Base-by-base conservation (phyloP, 768 basidiomycete species). In the Leucocoprinus leucothites region DNA sequence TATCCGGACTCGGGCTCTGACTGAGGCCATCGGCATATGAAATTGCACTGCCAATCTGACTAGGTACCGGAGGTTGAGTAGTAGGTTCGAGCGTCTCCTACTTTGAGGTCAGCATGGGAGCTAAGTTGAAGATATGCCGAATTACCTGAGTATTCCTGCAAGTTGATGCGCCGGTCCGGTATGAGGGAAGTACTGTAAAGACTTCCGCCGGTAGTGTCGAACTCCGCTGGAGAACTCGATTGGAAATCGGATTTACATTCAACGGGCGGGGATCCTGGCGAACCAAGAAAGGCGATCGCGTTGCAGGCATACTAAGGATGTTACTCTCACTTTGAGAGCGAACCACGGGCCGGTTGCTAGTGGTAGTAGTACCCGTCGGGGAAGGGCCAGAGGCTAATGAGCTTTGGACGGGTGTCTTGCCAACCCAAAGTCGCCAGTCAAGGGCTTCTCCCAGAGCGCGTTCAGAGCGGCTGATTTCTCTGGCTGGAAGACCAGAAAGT, bases 401-500 rank as follows among this genome's bases (percentile, higher is more conserved):
- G 13, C 65, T 40, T 26, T 57, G 38, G 13, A 61, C 51, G 44
- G 78, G 63, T 53, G 75, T 71, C 70, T 92, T 92, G 53, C 91
- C 91, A 38, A 95, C 91, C 91, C 92, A 94, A 21, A 95, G 82
- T n/a, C 90, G 82, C 91, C 91, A 96, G 57, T 86, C 86, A 18
- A 96, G 80, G 8, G 91, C 86, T 65, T 86, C 84, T 21, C 93
- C 90, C 40, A 98, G 82, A 0, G 89, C 90, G 21, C 90, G 84
- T 69, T 98, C 95, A 65, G 92, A 94, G 16, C 85, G 82, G 36
- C 91, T 86, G 49, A 98, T 89, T 74, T 98, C 94, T 40, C 84
- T 74, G 3, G 91, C 84, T 0, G 87, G 83, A 2, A 98, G 78
- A 16, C 94, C 93, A n/a, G 89, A 90, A 5, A 98, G 80, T 64